These are phyloP conservation scores for Spathaspora hagerdaliae DNA, from an alignment of 805 yeast genomes.

Conservation along the genomic window DNA sequence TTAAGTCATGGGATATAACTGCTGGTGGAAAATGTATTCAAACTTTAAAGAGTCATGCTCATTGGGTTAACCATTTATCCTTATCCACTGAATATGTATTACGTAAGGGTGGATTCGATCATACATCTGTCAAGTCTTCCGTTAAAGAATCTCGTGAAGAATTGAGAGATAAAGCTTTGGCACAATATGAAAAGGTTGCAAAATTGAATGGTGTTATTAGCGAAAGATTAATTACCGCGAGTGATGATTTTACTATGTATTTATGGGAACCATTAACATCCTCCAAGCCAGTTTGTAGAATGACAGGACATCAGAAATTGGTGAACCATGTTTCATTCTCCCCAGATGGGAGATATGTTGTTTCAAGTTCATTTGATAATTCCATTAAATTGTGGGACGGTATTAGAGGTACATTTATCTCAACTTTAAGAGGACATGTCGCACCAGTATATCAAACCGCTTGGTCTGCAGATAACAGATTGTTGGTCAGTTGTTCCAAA, in stretches of 20 bases:
- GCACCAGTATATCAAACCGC: slow-evolving; percentile 97
- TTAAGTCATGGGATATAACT: slow-evolving; percentile 83
- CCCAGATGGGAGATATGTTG: slow-evolving; percentile 89
- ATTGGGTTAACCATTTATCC: slow-evolving; percentile 95
- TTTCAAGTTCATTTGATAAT: slow-evolving; percentile 93
- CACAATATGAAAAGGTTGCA: slow-evolving; percentile 60
- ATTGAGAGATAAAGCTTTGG: slow-evolving; percentile 48
- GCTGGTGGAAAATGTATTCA: slow-evolving; percentile 72
- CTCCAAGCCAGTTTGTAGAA: slow-evolving; percentile 80
- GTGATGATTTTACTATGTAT: slow-evolving; percentile 97
- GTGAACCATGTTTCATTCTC: slow-evolving; percentile 95
- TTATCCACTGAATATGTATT: slow-evolving; percentile 86
- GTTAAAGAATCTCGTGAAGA: slow-evolving; percentile 19
- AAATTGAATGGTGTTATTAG: slow-evolving; percentile 48
- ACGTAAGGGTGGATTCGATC: slow-evolving; percentile 86
- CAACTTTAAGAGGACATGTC: slow-evolving; percentile 94
- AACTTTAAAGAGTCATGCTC: slow-evolving; percentile 85
- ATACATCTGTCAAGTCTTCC: slow-evolving; percentile 45
- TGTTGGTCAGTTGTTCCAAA: slow-evolving; percentile 89
- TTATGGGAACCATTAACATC: slow-evolving; percentile 88
- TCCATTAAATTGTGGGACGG: slow-evolving; percentile 97
- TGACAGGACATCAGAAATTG: slow-evolving; percentile 97
- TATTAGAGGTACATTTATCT: slow-evolving; percentile 78
- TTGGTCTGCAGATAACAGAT: slow-evolving; percentile 93
- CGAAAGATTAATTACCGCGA: slow-evolving; percentile 89